Base-by-base conservation (phyloP, 164 flowering plant genomes). In the Vitis amurensis region DNA sequence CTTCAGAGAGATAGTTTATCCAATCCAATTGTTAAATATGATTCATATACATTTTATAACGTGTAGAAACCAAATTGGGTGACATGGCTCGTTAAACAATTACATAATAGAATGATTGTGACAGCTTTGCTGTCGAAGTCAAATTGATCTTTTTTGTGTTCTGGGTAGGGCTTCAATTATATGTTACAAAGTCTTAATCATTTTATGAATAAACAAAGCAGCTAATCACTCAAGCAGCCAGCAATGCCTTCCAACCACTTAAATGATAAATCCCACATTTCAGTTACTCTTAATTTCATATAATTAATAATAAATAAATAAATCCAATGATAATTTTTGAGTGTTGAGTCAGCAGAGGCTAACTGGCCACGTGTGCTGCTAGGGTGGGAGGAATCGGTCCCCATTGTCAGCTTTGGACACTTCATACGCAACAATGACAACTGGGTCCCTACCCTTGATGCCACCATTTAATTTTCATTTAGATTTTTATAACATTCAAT, bases 301-400 rank as follows among this genome's bases (percentile, higher is more conserved):
- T 37, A 37, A 37, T 37, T 6, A 37, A 37, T 37, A 37, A 37
- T 37, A 3, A 37, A 37, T 37, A 3, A 37, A 6, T 37, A 37
- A 37, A 37, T 37, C 44, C 44, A 37, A 37, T 37, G 44, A 37
- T 37, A 6, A 37, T 8, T 14, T 61, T 14, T 5, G 17, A 61
- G 12, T 23, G n/a, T 15, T 61, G 16, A 16, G 11, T 17, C 29
- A 13, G 8, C 55, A 11, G 2, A 56, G 15, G n/a, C 10, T 27
- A 68, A 55, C 72, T 68, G 76, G 74, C 83, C 81, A 78, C 78
- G 78, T 78, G 80, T 76, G 78, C 64, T 56, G 76, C 67, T 69
- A 68, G 78, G 50, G 70, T 51, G 50, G 30, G 71, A 63, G 64
- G 72, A 73, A 78, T 74, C 71, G 74, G 74, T 70, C 77, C 74